These are phyloP conservation scores for Porphyra umbilicalis DNA, from an alignment of 31 red algal genomes.

Conservation along the genomic window DNA sequence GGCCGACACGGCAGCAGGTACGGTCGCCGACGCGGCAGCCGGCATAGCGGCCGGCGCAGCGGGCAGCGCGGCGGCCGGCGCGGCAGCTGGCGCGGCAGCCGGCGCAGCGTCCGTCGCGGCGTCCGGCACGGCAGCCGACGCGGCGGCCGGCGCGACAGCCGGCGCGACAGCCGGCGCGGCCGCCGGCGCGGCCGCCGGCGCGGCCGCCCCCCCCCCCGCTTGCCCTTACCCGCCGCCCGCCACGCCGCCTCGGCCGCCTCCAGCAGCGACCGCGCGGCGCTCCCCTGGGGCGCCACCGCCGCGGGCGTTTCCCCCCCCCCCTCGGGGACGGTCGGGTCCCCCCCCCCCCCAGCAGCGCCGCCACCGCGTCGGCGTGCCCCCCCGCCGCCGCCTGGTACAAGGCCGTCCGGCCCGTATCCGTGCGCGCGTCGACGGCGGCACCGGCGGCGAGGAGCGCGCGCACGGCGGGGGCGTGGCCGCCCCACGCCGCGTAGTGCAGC, in stretches of 20 bases:
- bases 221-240: not conserved
- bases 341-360: slow-evolving; percentile 21
- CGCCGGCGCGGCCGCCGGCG: too few relatives aligned
- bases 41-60: not conserved
- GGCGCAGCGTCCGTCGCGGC: not conserved
- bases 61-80: not conserved
- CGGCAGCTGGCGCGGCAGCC: not conserved
- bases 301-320: slow-evolving; percentile 31
- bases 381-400: slow-evolving; percentile 48
- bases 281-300: slow-evolving; percentile 10
- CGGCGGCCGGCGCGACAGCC: not conserved
- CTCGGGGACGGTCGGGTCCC: slow-evolving; percentile 12
- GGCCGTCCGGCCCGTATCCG: slow-evolving; percentile 50
- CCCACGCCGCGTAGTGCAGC: slow-evolving; percentile 71
- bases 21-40: not conserved
- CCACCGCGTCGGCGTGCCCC: slow-evolving; percentile 31
- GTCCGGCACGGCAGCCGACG: not conserved
- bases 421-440: slow-evolving; percentile 51
- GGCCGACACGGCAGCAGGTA: not conserved
- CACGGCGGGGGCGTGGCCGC: slow-evolving; percentile 56
- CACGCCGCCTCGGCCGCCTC: not conserved
- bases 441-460: slow-evolving; percentile 38
- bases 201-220: not conserved
- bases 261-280: not conserved
- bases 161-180: not conserved